These are phyloP conservation scores for Brassica cretica DNA, from an alignment of 345 rosid species.

Conservation along the genomic window DNA sequence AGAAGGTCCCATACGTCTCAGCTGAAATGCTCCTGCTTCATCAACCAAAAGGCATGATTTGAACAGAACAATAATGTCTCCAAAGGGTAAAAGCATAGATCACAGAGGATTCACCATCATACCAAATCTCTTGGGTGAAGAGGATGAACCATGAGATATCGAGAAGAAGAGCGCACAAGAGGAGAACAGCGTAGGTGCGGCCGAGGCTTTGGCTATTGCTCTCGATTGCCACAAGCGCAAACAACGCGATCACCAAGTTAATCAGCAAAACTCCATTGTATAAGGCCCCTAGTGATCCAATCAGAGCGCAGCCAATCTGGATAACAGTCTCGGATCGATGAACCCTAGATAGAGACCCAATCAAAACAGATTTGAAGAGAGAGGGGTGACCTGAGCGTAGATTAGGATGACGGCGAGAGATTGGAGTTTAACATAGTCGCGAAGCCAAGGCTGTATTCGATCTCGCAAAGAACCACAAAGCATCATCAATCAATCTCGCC, in stretches of 20 bases:
- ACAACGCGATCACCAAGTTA: conserved; percentile 71
- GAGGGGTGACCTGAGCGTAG: conserved; percentile 64
- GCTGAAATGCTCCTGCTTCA: conserved; percentile 63
- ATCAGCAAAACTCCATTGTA: conserved; percentile 79
- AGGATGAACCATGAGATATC: conserved; percentile 75
- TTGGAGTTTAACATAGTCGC: conserved; percentile 81
- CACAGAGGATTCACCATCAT: neutral
- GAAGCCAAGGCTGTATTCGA: conserved; percentile 64
- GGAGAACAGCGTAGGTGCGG: conserved; percentile 79
- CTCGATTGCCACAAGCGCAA: conserved; percentile 85
- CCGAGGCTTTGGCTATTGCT: conserved; percentile 81
- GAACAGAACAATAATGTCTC: neutral
- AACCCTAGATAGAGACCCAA: conserved; percentile 27
- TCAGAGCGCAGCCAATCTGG: conserved; percentile 80
- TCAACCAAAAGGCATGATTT: neutral
- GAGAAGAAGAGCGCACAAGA: conserved; percentile 63
- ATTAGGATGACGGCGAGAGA: conserved; percentile 78
- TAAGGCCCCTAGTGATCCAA: conserved; percentile 86
- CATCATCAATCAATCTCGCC: conserved; percentile 43
- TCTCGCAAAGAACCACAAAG: conserved; percentile 51
- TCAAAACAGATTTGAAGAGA: conserved; percentile 10
- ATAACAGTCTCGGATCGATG: conserved; percentile 6
- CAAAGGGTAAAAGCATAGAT: neutral
- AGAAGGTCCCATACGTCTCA: conserved; percentile 50
- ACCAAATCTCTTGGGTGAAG: conserved; percentile 70